Conservation (phyloP, 1,284 basidiomycete species). For the Fomitopsis betulina region DNA sequence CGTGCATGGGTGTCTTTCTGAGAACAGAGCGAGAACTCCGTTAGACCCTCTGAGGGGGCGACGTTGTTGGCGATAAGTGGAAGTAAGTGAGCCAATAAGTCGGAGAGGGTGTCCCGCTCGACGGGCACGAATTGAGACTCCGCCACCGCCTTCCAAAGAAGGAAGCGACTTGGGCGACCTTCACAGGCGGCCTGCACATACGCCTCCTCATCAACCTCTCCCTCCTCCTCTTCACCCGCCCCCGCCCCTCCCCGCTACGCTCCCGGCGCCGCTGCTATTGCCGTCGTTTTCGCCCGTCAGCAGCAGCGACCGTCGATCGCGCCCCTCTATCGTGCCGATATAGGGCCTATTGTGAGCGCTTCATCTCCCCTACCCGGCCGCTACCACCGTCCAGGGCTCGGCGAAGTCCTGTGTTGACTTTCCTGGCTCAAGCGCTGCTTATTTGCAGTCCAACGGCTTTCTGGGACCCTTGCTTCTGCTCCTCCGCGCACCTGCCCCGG, state of each 20-base stretch:
- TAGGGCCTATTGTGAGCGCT: not conserved
- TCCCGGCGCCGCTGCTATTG: not conserved
- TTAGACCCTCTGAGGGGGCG: too few species aligned
- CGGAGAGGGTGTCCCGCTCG: not conserved
- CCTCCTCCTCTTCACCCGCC: not conserved
- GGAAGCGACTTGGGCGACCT: not conserved
- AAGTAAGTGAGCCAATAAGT: not conserved
- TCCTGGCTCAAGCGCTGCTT: not conserved
- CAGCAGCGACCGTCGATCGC: not conserved
- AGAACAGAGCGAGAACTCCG: too few species aligned
- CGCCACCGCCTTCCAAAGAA: slow-evolving; percentile 1
- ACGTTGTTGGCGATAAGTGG: not conserved
- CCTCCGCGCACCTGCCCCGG: slow-evolving; percentile 10
- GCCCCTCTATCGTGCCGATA: slow-evolving; percentile 1
- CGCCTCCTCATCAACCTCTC: not conserved
- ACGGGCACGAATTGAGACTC: not conserved
- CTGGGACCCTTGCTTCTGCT: not conserved
- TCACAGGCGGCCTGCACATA: slow-evolving; percentile 1
- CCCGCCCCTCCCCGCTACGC: not conserved
- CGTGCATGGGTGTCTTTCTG: too few species aligned
- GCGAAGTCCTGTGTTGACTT: not conserved
- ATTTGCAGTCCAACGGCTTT: not conserved
- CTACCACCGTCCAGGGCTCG: not conserved
- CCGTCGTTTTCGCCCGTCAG: not conserved
- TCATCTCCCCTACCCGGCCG: not conserved